phyloP scores from a whole-genome alignment of 73 alveolate genomes.

The Paramecium pentaurelia region DNA sequence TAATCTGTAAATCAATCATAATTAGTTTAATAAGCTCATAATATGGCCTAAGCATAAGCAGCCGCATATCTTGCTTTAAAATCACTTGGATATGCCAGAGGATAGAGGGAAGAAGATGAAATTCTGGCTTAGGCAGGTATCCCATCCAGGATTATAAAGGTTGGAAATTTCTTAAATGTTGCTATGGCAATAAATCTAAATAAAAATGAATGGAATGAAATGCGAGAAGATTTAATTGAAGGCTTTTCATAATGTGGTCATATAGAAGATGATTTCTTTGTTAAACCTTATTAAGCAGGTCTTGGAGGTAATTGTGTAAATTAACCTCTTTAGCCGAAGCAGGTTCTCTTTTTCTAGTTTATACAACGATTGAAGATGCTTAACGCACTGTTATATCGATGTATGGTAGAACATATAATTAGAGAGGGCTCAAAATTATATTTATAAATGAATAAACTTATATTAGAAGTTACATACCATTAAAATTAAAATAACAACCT shows the following conservation, averaged over 20 bases:
- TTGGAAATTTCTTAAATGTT: constrained; percentile 41
- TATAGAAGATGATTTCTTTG: constrained; percentile 53
- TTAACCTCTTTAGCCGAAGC: constrained; percentile 46
- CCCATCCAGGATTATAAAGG: constrained; percentile 51
- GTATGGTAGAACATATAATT: constrained; percentile 55
- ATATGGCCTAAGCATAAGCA: constrained; percentile 53
- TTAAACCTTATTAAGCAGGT: constrained; percentile 56
- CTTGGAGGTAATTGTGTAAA: neutral
- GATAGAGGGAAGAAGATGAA: constrained; percentile 48
- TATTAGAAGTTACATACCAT: constrained; percentile 34
- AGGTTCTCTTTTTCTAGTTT: constrained; percentile 51
- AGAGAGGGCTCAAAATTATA: constrained; percentile 61
- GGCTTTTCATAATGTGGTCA: constrained; percentile 40
- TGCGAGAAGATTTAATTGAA: constrained; percentile 31
- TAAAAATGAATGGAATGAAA: constrained; percentile 43
- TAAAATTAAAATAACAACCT: neutral
- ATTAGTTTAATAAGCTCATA: constrained; percentile 54
- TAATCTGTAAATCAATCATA: neutral
- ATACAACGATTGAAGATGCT: constrained; percentile 46
- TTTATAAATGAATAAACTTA: constrained; percentile 34
- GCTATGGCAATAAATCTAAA: constrained; percentile 51
- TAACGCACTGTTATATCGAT: constrained; percentile 33
- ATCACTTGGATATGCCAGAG: constrained; percentile 34
- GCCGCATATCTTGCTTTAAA: constrained; percentile 38
- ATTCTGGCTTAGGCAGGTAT: constrained; percentile 51